phyloP scores from a whole-genome alignment of 306 rosid species.

The Medicago truncatula region MtrunA17r5.0-ANR NC_053048.1:43400501-43401000 shows the following conservation, averaged over 20 bases:
- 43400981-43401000: slow-evolving; percentile 94
- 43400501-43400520: not conserved
- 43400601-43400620: slow-evolving; percentile 30
- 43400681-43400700: slow-evolving; percentile 29
- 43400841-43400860: slow-evolving; percentile 90
- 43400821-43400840: slow-evolving; percentile 77
- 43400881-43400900: slow-evolving; percentile 84
- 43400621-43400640: slow-evolving; percentile 14
- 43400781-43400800: not conserved
- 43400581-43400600: slow-evolving; percentile 34
- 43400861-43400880: slow-evolving; percentile 81
- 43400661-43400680: slow-evolving; percentile 28
- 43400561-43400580: not conserved
- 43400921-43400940: slow-evolving; percentile 95
- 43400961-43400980: slow-evolving; percentile 98
- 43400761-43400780: slow-evolving; percentile 36
- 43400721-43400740: slow-evolving; percentile 22
- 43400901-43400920: slow-evolving; percentile 89
- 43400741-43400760: slow-evolving; percentile 29
- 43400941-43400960: slow-evolving; percentile 87
- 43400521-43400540: not conserved
- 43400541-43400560: not conserved
- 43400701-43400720: slow-evolving; percentile 33
- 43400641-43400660: slow-evolving; percentile 21
- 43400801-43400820: slow-evolving; percentile 41